Evolutionary conservation across 2,329 filamentous ascomycete genomes (phyloP).

Genomic region (Pyricularia pennisetigena): DNA sequence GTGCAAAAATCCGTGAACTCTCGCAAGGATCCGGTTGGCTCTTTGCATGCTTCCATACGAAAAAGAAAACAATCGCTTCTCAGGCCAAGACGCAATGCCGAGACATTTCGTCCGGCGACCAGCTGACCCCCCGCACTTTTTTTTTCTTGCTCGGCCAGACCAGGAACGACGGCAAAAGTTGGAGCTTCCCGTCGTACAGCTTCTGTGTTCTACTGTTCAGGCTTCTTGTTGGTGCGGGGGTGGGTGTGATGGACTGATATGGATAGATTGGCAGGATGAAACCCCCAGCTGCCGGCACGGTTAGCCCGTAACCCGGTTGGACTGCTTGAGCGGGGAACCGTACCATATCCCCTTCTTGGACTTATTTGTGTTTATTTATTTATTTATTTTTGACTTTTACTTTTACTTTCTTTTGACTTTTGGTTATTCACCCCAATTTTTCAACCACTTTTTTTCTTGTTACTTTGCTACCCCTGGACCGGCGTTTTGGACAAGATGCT

Average conservation of each 20-base stretch:
- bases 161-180: background rate
- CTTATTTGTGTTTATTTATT: background rate
- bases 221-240: background rate
- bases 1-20: background rate
- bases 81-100: background rate
- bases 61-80: background rate
- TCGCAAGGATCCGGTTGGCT: background rate
- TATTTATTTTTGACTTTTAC: background rate
- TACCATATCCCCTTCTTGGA: background rate
- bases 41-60: background rate
- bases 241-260: background rate
- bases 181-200: background rate
- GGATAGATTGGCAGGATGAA: constrained; percentile 3
- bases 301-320: constrained; percentile 1
- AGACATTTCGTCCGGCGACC: background rate
- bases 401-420: background rate
- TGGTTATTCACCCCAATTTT: background rate
- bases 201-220: background rate
- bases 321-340: background rate
- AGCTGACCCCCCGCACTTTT: background rate
- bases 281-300: constrained; percentile 2
- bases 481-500: background rate
- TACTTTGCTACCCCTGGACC: background rate
- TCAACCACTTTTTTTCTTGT: background rate
- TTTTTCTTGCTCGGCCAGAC: background rate